Evolutionary conservation across 2,329 filamentous ascomycete species (phyloP).

Genomic region (Cladophialophora bantiana): DNA sequence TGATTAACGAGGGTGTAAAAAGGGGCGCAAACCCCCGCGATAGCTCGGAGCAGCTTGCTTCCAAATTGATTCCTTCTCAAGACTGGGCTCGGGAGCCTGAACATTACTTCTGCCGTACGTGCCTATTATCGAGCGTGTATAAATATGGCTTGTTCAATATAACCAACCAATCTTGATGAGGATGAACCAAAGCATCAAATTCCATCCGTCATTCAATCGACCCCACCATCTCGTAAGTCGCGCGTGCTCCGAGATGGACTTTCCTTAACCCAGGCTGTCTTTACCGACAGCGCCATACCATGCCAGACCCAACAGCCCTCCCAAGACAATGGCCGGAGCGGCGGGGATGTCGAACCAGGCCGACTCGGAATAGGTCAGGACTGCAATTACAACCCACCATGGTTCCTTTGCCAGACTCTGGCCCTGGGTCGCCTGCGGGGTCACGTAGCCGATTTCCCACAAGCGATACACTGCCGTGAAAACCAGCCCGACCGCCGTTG

Average conservation of each 20-base stretch:
- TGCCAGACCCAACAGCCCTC: conserved; percentile 56
- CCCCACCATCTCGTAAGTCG: not conserved
- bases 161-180: not conserved
- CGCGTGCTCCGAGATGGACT: not conserved
- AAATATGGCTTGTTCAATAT: not conserved
- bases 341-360: conserved; percentile 58
- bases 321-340: conserved; percentile 54
- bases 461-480: conserved; percentile 70
- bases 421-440: conserved; percentile 56
- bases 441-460: conserved; percentile 68
- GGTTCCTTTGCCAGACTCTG: conserved; percentile 64
- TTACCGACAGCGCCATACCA: conserved; percentile 55
- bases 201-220: not conserved
- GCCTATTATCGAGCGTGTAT: not conserved
- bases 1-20: not conserved
- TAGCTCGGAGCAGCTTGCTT: not conserved
- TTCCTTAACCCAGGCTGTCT: not conserved
- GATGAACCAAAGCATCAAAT: not conserved
- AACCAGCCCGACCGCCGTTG: conserved; percentile 66
- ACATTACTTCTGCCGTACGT: too few species aligned
- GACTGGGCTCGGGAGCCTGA: not conserved
- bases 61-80: not conserved
- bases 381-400: conserved; percentile 69
- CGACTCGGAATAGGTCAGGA: conserved; percentile 56
- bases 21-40: not conserved